phyloP scores from a whole-genome alignment of 306 rosid genomes.

The Macrotyloma uniflorum region DNA sequence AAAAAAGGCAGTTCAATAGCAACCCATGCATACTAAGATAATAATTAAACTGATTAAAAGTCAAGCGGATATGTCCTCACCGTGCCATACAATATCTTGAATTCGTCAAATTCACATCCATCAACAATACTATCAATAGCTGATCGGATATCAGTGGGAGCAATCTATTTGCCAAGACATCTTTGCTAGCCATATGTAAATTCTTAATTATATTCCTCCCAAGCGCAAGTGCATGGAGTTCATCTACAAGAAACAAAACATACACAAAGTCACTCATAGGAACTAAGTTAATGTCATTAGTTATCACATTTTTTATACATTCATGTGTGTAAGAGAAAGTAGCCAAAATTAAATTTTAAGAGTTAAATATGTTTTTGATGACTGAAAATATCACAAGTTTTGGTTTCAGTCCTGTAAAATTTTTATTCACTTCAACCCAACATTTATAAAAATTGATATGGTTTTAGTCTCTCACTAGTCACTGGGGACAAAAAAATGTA shows the following conservation, averaged over 20 bases:
- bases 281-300: neutral
- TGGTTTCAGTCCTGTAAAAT: neutral
- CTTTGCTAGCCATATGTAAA: conserved; percentile 90
- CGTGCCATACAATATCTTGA: conserved; percentile 97
- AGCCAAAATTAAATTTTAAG: neutral
- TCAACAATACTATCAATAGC: conserved; percentile 88
- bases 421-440: neutral
- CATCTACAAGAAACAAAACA: conserved; percentile 61
- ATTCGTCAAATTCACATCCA: conserved; percentile 97
- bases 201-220: conserved; percentile 91
- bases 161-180: conserved; percentile 44
- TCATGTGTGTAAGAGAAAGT: neutral
- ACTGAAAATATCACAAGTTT: neutral
- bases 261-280: neutral
- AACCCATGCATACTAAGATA: conserved; percentile 4
- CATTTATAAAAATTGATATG: neutral
- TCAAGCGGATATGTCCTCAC: conserved; percentile 67
- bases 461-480: neutral
- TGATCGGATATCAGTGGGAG: conserved; percentile 85
- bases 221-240: conserved; percentile 82
- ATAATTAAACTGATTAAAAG: conserved; percentile 22
- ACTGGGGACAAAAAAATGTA: neutral
- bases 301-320: conserved; percentile 8
- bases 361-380: neutral
- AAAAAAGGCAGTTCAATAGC: neutral